Conservation (phyloP, 306 rosid genomes). For the Alnus glutinosa region DNA sequence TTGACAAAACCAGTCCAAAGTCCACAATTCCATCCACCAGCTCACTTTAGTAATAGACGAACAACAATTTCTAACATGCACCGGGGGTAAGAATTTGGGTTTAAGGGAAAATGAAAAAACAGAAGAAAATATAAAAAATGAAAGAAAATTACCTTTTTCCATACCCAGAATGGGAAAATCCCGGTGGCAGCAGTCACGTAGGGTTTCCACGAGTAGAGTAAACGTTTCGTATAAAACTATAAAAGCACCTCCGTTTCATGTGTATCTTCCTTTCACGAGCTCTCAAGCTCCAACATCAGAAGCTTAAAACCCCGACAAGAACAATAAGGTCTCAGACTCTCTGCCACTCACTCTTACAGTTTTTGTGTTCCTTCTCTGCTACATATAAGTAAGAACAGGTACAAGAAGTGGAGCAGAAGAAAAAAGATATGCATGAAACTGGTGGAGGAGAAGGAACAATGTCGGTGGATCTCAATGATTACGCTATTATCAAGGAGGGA, state of each 20-base stretch:
- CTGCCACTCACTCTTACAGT: constrained; percentile 13
- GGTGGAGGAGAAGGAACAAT: constrained; percentile 40
- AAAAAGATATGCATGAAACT: constrained; percentile 36
- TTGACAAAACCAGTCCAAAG: no score
- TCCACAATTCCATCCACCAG: no score
- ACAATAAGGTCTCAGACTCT: not conserved
- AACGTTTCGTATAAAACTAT: not conserved
- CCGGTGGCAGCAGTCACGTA: not conserved
- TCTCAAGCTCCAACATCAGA: not conserved
- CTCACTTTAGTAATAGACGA: not conserved
- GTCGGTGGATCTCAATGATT: constrained; percentile 72
- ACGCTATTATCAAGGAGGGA: constrained; percentile 78
- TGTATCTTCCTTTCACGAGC: not conserved
- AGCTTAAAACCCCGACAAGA: constrained; percentile 8
- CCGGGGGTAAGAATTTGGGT: constrained; percentile 27
- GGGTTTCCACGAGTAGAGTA: not conserved
- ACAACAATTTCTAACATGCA: not conserved
- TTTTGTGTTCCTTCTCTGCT: not conserved
- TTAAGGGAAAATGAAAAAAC: constrained; percentile 7
- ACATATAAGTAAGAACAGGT: not conserved
- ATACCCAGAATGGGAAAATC: not conserved
- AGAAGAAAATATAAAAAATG: no score
- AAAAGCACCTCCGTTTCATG: not conserved
- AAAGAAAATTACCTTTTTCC: not conserved
- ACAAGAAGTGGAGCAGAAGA: not conserved